These are phyloP conservation scores for Fraxinus velutina DNA, from an alignment of 305 asterid species.

Conservation along the genomic window DNA sequence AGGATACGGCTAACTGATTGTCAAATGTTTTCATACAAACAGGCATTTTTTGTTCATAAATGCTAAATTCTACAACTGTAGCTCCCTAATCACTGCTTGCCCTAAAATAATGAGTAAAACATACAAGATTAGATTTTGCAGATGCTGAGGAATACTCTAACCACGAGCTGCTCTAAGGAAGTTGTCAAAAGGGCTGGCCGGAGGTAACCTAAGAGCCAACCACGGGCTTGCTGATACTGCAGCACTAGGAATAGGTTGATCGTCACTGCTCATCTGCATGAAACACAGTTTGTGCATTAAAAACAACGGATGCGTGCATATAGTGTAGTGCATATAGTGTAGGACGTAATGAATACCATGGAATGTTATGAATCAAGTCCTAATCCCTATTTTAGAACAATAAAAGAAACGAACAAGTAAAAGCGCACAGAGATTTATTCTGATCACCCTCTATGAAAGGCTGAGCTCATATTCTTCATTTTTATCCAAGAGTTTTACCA, in stretches of 20 bases:
- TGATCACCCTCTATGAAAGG: background rate
- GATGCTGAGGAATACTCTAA: constrained; percentile 24
- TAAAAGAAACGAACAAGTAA: background rate
- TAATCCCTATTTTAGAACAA: background rate
- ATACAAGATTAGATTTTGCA: background rate
- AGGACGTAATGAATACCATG: background rate
- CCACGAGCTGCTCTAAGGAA: constrained; percentile 96
- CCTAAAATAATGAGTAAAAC: constrained; percentile 28
- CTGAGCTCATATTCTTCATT: background rate
- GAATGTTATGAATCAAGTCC: background rate
- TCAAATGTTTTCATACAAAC: background rate
- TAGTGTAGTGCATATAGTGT: too few species aligned
- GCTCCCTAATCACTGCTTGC: constrained; percentile 10
- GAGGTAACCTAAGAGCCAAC: constrained; percentile 85
- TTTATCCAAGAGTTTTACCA: background rate
- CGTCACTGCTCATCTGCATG: constrained; percentile 48
- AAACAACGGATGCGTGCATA: background rate
- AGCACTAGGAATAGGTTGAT: constrained; percentile 23
- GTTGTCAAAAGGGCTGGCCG: constrained; percentile 97
- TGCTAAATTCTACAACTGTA: background rate
- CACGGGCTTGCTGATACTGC: constrained; percentile 43
- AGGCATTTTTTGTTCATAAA: background rate
- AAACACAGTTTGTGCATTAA: background rate
- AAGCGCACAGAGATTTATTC: background rate
- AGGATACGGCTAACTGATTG: background rate